Percentiles rank a stretch among this genome's conserved stretches.
Evolutionary conservation across 2,329 filamentous ascomycete species (phyloP).

Genomic region (Bisporella sp.): DNA sequence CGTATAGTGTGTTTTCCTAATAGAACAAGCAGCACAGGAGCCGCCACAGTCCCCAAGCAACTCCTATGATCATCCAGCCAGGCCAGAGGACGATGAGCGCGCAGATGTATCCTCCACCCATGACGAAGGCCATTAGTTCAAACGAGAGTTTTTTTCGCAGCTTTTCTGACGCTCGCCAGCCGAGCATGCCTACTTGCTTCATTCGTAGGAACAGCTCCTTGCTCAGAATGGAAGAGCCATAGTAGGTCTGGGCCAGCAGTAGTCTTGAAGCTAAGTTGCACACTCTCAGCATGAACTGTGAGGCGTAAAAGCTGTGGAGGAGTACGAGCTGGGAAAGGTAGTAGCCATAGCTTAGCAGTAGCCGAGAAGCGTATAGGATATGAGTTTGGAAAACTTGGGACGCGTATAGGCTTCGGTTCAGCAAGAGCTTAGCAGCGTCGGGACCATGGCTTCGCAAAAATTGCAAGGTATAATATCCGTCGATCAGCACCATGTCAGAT

Average conservation of each 20-base stretch:
- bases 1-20: too few species aligned
- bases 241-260: conserved; percentile 8
- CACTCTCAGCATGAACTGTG: not conserved
- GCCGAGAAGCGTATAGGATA: too few species aligned
- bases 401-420: too few species aligned
- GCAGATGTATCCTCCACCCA: conserved; percentile 22
- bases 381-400: too few species aligned
- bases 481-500: too few species aligned
- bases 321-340: conserved; percentile 15
- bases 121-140: conserved; percentile 22
- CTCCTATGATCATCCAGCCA: conserved; percentile 23
- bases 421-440: too few species aligned
- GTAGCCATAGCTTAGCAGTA: conserved; percentile 4
- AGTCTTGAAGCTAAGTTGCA: not conserved
- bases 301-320: conserved; percentile 11
- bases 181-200: conserved; percentile 1
- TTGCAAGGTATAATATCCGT: too few species aligned
- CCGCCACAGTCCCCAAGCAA: conserved; percentile 5
- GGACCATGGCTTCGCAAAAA: too few species aligned
- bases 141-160: conserved; percentile 20
- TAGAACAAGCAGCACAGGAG: conserved; percentile 1
- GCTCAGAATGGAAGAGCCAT: not conserved
- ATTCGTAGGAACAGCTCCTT: not conserved
- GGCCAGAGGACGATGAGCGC: conserved; percentile 26
- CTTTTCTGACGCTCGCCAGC: conserved; percentile 14